Evolutionary conservation across 2,329 filamentous ascomycete species (phyloP).

Genomic region (Exophiala alcalophila): DNA sequence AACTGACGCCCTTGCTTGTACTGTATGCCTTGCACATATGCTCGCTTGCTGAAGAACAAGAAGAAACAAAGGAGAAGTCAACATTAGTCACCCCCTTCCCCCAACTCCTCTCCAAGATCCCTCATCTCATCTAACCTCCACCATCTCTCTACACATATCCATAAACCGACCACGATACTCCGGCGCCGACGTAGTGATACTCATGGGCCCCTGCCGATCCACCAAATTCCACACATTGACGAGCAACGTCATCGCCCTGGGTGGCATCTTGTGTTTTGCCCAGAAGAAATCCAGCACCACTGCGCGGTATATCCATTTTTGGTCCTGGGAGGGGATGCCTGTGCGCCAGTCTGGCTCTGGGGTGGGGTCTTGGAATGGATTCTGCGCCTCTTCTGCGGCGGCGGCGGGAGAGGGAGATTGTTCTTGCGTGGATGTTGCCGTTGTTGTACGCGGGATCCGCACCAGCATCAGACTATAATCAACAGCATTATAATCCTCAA

Average conservation of each 20-base stretch:
- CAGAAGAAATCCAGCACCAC: constrained; percentile 74
- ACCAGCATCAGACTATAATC: constrained; percentile 75
- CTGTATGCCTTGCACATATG: neutral
- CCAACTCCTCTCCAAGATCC: no score
- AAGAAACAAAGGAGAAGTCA: neutral
- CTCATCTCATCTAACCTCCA: no score
- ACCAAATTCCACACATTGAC: constrained; percentile 63
- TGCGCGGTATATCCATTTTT: constrained; percentile 64
- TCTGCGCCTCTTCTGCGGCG: constrained; percentile 25
- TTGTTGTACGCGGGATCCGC: constrained; percentile 56
- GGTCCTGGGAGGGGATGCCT: constrained; percentile 54
- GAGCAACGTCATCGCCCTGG: constrained; percentile 63
- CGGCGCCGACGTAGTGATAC: constrained; percentile 65
- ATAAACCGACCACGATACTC: constrained; percentile 64
- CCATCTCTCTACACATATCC: constrained; percentile 49
- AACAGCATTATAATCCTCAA: constrained; percentile 63
- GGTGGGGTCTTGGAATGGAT: constrained; percentile 35
- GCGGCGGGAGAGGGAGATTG: constrained; percentile 31
- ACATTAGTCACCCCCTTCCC: no score
- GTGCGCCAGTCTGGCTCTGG: constrained; percentile 58
- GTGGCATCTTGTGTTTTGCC: constrained; percentile 68
- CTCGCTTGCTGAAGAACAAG: constrained; percentile 2
- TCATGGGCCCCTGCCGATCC: constrained; percentile 67
- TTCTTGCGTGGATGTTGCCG: no score
- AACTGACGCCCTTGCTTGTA: no score